These are phyloP conservation scores for Zymoseptoria tritici DNA, from an alignment of 2,329 filamentous ascomycete genomes.

Conservation along the genomic window DNA sequence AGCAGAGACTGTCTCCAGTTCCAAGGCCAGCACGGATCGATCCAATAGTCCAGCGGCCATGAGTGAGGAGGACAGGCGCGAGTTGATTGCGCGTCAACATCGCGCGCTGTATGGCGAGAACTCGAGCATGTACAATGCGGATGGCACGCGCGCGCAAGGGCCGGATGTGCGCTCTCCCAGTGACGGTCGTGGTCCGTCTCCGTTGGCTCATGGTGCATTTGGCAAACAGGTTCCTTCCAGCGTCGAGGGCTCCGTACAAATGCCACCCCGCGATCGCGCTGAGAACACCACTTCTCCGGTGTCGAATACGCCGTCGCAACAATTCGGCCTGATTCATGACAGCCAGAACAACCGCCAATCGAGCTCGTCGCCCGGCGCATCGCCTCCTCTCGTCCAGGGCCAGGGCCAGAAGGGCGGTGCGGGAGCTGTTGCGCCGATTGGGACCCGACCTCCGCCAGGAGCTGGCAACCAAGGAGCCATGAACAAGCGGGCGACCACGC, in stretches of 20 bases:
- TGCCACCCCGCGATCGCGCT: conserved; percentile 40
- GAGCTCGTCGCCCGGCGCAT: conserved; percentile 76
- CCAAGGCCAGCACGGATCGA: conserved; percentile 65
- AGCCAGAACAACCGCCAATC: conserved; percentile 69
- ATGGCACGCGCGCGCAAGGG: conserved; percentile 62
- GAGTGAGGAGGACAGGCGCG: conserved; percentile 93
- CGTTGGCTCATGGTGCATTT: conserved; percentile 69
- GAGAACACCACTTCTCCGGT: conserved; percentile 79
- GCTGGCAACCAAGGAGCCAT: conserved; percentile 53
- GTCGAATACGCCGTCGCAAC: conserved; percentile 49
- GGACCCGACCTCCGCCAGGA: conserved; percentile 68
- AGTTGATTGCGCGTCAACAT: conserved; percentile 92
- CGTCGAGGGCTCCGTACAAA: conserved; percentile 47
- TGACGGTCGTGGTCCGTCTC: conserved; percentile 67
- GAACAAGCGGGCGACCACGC: conserved; percentile 80
- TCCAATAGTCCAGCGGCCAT: conserved; percentile 76
- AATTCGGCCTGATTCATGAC: conserved; percentile 38
- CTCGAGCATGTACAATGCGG: conserved; percentile 60
- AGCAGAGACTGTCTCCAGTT: conserved; percentile 60
- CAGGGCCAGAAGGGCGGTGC: conserved; percentile 53
- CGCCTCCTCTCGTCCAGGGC: conserved; percentile 60
- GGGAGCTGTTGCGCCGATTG: conserved; percentile 78
- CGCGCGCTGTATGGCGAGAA: conserved; percentile 82
- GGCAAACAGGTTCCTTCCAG: conserved; percentile 46
- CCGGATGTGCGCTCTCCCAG: conserved; percentile 58